Conservation (phyloP, 1,284 basidiomycete genomes). For the Coniophora puteana region DNA sequence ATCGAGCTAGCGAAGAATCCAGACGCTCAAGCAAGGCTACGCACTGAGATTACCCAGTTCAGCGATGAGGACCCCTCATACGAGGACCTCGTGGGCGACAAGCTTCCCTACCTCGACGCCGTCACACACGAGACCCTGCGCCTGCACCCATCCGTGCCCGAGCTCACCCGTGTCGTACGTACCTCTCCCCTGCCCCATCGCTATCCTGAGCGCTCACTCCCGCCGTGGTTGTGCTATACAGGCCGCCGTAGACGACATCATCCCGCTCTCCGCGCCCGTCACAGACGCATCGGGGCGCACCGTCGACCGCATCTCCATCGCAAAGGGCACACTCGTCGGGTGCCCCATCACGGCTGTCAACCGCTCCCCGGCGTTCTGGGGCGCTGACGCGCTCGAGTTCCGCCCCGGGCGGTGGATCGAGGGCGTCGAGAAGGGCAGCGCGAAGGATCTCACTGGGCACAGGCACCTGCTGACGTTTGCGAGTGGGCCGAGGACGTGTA, state of each 20-base stretch:
- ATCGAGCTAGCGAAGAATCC: background rate
- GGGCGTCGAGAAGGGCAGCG: background rate
- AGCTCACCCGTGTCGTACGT: slow-evolving; percentile 4
- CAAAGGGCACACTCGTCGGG: background rate
- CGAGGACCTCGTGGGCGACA: background rate
- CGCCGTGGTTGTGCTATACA: slow-evolving; percentile 24
- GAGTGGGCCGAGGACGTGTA: no score
- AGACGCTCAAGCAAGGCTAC: background rate
- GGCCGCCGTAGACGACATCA: slow-evolving; percentile 6
- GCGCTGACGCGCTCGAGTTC: slow-evolving; percentile 25
- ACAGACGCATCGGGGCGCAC: slow-evolving; percentile 3
- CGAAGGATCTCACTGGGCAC: background rate
- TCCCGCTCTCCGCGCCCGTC: slow-evolving; percentile 9
- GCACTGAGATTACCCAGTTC: background rate
- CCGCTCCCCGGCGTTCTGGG: slow-evolving; percentile 27
- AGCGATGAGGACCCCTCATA: background rate
- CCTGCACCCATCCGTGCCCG: no score
- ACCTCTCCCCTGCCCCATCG: slow-evolving; percentile 18
- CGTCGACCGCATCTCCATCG: slow-evolving; percentile 5
- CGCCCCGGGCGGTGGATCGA: background rate
- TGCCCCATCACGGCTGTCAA: background rate
- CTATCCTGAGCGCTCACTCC: background rate
- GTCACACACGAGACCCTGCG: no score
- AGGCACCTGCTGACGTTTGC: no score
- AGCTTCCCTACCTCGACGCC: background rate